A percentile compares a stretch with the other conserved stretches of the same genome.
These are phyloP conservation scores for Cordyceps pruinosa DNA, from an alignment of 2,329 filamentous ascomycete genomes.

Conservation along the genomic window DNA sequence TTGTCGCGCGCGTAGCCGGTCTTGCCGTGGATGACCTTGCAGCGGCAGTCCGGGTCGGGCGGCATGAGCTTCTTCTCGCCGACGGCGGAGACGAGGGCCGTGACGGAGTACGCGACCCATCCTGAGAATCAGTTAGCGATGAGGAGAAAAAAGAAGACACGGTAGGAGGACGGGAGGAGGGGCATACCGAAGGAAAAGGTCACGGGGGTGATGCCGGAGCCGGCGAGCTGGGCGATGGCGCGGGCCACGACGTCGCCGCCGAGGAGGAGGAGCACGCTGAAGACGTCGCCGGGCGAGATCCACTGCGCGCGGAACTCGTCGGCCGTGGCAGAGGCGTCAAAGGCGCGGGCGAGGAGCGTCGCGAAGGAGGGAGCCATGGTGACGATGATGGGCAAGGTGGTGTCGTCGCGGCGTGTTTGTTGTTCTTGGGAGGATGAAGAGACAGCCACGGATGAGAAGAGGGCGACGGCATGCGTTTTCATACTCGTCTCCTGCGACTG, in stretches of 20 bases:
- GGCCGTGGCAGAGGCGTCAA: not conserved
- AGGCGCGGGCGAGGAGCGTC: no score
- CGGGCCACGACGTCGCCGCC: conserved; percentile 27
- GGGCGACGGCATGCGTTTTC: no score
- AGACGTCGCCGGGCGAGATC: conserved; percentile 16
- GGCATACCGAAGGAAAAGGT: conserved; percentile 16
- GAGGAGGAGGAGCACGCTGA: conserved; percentile 27
- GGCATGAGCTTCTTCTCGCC: conserved; percentile 24
- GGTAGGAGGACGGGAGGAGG: no score
- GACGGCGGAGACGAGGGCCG: conserved; percentile 18
- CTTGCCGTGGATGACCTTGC: conserved; percentile 29
- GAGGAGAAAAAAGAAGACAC: not conserved
- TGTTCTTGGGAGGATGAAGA: no score
- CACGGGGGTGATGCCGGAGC: conserved; percentile 22
- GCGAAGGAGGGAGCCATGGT: no score
- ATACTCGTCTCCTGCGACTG: no score
- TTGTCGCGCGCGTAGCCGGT: conserved; percentile 32
- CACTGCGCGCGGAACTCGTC: conserved; percentile 6
- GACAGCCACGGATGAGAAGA: no score
- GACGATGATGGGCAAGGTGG: no score
- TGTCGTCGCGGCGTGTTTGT: no score
- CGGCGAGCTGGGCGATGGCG: conserved; percentile 26
- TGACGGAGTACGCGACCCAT: conserved; percentile 22
- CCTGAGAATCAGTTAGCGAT: conserved; percentile 13
- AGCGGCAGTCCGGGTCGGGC: conserved; percentile 24